Evolutionary conservation across 345 rosid species (phyloP), one percentile per base, ranked within the genome.

Genomic region (Dovyalis caffra): DNA sequence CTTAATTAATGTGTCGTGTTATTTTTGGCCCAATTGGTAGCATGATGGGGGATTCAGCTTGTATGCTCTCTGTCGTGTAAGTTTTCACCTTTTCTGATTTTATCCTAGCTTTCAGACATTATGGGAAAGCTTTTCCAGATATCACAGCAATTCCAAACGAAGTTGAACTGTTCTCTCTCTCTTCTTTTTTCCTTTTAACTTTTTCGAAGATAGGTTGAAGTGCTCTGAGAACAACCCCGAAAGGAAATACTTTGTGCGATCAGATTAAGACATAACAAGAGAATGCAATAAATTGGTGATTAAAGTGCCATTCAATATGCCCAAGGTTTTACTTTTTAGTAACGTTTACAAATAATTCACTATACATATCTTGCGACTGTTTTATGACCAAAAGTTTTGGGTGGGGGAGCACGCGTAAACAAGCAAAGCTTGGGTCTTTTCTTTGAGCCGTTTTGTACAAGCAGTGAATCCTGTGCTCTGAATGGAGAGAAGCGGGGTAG

Each of bases 1-100:
- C 47, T 31, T 71, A 75, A 73, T 73, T 53, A 56, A 63, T 53
- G 45, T 75, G 62, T 64, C 32, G 32, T 64, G 28, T 70, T 76
- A 72, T n/a, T 68, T 58, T 68, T 43, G 43, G 31, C 57, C 49
- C 34, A 26, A 8, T 62, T 34, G n/a, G 20, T 26, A 8, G 47
- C 16, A 15, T 58, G 4, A 65, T 35, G 64, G 57, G 26, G n/a
- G n/a, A n/a, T n/a, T 25, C 40, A 3, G 16, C 38, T 6, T 62
- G 37, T 2, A 21, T 51, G 25, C 57, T 51, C 57, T 21, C 57
- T 51, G 6, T 51, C 8, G 25, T 51, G 57, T 0, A 0, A 51
- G n/a, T 23, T 8, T n/a, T 2, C 28, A 56, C 28, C 28, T n/a
- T 1, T 10, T 10, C 60, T 23, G 25, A 21, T 56, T n/a, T 8